phyloP scores from a whole-genome alignment of 2,329 filamentous ascomycete genomes.

The Cadophora sp. region DNA sequence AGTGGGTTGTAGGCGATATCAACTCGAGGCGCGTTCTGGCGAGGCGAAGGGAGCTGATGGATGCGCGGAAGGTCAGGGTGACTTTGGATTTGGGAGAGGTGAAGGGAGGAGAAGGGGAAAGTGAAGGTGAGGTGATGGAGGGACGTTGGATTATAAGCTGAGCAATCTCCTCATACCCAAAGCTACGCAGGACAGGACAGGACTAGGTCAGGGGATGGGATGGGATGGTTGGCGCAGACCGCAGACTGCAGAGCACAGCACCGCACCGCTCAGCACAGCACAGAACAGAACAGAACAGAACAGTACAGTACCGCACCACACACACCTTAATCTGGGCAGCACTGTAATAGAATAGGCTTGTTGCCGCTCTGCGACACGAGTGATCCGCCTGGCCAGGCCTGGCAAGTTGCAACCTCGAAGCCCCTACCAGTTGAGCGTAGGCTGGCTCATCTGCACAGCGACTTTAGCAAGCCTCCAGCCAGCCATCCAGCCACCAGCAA shows the following conservation, averaged over 20 bases:
- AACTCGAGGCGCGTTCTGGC: conserved; percentile 1
- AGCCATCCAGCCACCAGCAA: conserved; percentile 30
- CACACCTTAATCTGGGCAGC: not conserved
- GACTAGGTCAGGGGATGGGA: conserved; percentile 17
- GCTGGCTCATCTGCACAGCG: not conserved
- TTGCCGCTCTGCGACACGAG: not conserved
- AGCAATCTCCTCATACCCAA: conserved; percentile 37
- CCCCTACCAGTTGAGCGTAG: no score
- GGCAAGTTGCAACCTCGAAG: no score
- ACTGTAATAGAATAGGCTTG: conserved; percentile 1
- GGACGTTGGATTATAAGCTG: conserved; percentile 42
- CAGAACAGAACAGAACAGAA: not conserved
- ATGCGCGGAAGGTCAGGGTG: conserved; percentile 1
- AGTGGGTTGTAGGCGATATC: conserved; percentile 18
- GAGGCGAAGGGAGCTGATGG: conserved; percentile 2
- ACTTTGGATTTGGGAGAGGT: not conserved
- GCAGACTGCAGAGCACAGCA: conserved; percentile 1
- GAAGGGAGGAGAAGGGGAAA: not conserved
- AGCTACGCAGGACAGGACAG: conserved; percentile 33
- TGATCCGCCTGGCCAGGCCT: conserved; percentile 9
- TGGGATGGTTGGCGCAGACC: conserved; percentile 5
- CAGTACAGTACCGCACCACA: not conserved
- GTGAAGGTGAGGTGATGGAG: conserved; percentile 27
- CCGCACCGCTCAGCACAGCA: no score
- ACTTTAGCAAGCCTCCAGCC: not conserved